Evolutionary conservation across 2,329 filamentous ascomycete genomes (phyloP), one percentile per base, ranked within the genome.

Genomic region (Colletotrichum shisoi): DNA sequence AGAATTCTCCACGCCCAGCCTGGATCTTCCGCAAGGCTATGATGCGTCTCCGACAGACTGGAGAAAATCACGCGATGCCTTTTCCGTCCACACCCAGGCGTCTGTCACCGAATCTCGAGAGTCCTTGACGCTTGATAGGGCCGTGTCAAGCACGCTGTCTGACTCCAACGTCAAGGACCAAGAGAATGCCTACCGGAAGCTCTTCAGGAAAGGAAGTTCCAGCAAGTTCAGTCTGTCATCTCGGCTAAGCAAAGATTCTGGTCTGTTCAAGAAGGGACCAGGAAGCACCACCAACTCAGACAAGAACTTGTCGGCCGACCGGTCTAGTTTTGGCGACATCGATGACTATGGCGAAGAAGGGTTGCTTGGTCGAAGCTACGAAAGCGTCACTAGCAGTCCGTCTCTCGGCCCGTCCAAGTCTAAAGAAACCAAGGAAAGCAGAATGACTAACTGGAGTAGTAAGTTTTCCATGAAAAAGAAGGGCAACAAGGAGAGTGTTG

Each of bases 191-290:
- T 79, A 89, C 70, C 80, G 83, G 73, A 85, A 88, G 74, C 80
- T 90, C 56, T 84, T 90, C 63, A 85, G 87, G 39, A 90, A 90
- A 77, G 85, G 87, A 57, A 89, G 86, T 74, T 87, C 86, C 7
- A 83, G 85, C 76, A 89, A 89, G 77, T 89, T 89, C 74, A 86
- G 85, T 74, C 79, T 89, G 67, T 83, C 87, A 13, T 86, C 85
- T 56, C 76, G 85, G 65, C 72, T 85, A 21, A 81, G 81, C 58
- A 89, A 87, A 72, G 83, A 85, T 53, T 81, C 82, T 34, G 75
- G 79, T 11, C 76, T 86, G 31, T 87, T 86, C 71, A 87, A 89
- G 79, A 89, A 88, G 72, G 84, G 84, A 3, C 80, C 84, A 6
- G 82, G 85, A 54, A 88, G 85, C 73, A 80, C 83, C 17, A 81